Evolutionary conservation across 805 yeast genomes (phyloP), one percentile per base, ranked within the genome.

Genomic region (Alloascoidea hylecoeti): DNA sequence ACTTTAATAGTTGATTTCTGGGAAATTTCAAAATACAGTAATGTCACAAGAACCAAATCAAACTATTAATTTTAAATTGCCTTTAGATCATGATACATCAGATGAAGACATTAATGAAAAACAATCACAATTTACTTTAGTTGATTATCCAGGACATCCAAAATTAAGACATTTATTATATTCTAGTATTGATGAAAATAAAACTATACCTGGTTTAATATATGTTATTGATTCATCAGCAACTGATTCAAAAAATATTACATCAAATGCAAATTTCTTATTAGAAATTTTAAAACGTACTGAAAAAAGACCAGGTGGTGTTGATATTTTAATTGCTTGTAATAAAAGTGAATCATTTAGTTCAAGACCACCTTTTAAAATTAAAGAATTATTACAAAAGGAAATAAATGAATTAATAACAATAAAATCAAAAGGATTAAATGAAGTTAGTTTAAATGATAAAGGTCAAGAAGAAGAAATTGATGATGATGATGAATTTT

Each of bases 131-230:
- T 68, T 61, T 49, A 72, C 67, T 43, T 54, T 88, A 32, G 66
- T 79, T 38, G 97, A 89, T 50, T 75, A 75, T 44, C 98, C 98
- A 2, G 96, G 96, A n/a, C 86, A 81, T 57, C 60, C 70, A 39
- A 85, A 84, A 56, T 71, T 88, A 46, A 71, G 70, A 39, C 70
- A 72, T 41, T 59, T 77, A 37, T 61, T 75, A 23, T 45, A 63
- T 41, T 67, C 69, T 39, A 68, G 70, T 40, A 60, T 68, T 44
- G 56, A 45, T 14, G 58, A 69, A 35, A 40, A 56, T 15, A 41
- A 55, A 15, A 57, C 70, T 14, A 53, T 80, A 38, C 70, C 68
- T 44, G 96, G 95, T 3, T 59, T 85, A 3, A 58, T 88, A 1
- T 85, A 71, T 45, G 64, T 89, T 42, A 62, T 88, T n/a, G 97